phyloP scores from a whole-genome alignment of 441 rosid species.

The Pelargonium australe region DNA sequence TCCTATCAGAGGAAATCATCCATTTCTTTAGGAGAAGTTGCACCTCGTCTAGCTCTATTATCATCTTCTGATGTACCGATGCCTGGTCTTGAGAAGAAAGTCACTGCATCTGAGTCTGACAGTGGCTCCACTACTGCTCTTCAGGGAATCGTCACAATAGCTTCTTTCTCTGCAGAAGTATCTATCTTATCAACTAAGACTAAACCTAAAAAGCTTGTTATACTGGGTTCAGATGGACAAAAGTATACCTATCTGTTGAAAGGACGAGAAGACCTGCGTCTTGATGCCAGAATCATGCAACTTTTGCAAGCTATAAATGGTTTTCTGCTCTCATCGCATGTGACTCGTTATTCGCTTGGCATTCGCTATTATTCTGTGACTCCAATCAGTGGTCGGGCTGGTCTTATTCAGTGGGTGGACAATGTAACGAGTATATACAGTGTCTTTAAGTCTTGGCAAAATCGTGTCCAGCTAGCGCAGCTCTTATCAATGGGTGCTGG shows the following conservation, averaged over 20 bases:
- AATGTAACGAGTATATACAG: constrained; percentile 89
- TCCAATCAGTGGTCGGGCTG: constrained; percentile 97
- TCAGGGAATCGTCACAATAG: constrained; percentile 68
- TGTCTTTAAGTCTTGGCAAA: constrained; percentile 93
- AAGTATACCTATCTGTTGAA: constrained; percentile 81
- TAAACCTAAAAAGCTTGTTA: constrained; percentile 85
- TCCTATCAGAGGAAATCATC: constrained; percentile 84
- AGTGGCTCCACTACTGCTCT: constrained; percentile 41
- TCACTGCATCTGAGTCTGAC: constrained; percentile 48
- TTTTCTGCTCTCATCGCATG: constrained; percentile 57
- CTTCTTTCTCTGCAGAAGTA: constrained; percentile 76
- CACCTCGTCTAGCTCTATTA: constrained; percentile 78
- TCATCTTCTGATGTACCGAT: constrained; percentile 94
- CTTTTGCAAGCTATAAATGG: constrained; percentile 87
- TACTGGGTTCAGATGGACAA: constrained; percentile 92
- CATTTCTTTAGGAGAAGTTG: constrained; percentile 83
- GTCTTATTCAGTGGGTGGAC: constrained; percentile 99
- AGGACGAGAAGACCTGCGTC: constrained; percentile 98
- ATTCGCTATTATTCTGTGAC: constrained; percentile 94
- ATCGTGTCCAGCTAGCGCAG: constrained; percentile 76
- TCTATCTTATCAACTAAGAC: constrained; percentile 87
- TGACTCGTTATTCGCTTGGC: constrained; percentile 53
- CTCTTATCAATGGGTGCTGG: constrained; percentile 52
- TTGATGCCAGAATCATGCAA: constrained; percentile 99
- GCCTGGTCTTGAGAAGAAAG: constrained; percentile 97